Percentiles rank a stretch among this genome's conserved stretches.
These are phyloP conservation scores for Penicillium pancosmium DNA, from an alignment of 495 filamentous ascomycete species.

Conservation along the genomic window DNA sequence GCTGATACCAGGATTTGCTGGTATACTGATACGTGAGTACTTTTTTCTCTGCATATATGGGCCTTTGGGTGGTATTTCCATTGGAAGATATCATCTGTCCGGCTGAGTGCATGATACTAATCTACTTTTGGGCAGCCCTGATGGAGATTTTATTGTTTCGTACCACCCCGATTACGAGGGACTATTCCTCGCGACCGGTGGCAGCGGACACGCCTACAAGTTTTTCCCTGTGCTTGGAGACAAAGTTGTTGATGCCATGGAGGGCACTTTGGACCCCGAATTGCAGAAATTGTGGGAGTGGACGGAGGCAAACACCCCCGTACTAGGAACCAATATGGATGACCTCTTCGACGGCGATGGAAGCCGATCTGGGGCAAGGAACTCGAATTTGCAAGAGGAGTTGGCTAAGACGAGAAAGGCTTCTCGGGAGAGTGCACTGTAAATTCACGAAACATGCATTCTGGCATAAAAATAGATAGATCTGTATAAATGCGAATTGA, in stretches of 20 bases:
- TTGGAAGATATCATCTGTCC: background rate
- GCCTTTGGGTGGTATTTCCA: too few relatives aligned
- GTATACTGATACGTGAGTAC: constrained; percentile 78
- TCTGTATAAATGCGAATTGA: background rate
- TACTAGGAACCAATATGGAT: constrained; percentile 23
- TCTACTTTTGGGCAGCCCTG: constrained; percentile 41
- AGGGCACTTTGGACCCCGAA: constrained; percentile 56
- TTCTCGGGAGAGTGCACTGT: constrained; percentile 29
- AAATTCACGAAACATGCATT: constrained; percentile 5
- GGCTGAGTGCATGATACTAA: background rate
- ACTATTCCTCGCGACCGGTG: constrained; percentile 82
- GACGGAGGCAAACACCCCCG: constrained; percentile 36
- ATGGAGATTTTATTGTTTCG: constrained; percentile 77
- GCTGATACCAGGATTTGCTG: constrained; percentile 76
- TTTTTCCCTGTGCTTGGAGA: constrained; percentile 86
- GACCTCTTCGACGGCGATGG: constrained; percentile 56
- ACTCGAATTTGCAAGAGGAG: constrained; percentile 41
- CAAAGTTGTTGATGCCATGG: constrained; percentile 69
- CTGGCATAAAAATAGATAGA: background rate
- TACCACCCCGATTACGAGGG: constrained; percentile 69
- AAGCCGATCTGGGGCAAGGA: constrained; percentile 32
- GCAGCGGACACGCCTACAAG: constrained; percentile 86
- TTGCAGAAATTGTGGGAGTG: constrained; percentile 72
- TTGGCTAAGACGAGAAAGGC: constrained; percentile 42
- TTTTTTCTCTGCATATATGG: background rate